A percentile compares a stretch with the other conserved stretches of the same genome.
Conservation (phyloP, 768 basidiomycete genomes). For the Leccinum truebloodii region DNA sequence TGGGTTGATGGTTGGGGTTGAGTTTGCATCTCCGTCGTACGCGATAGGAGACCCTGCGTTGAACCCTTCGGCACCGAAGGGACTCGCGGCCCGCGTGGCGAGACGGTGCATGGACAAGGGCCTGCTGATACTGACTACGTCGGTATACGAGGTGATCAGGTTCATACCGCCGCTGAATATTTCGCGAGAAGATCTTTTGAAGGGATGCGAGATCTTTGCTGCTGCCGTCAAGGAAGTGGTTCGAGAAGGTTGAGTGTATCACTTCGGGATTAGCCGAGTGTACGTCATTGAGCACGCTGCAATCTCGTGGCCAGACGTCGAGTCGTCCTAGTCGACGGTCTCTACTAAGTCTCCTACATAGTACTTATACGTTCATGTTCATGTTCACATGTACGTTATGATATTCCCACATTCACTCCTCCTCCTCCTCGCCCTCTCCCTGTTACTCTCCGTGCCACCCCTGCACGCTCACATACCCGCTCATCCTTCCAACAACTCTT, state of each 20-base stretch:
- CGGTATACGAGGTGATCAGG: slow-evolving; percentile 81
- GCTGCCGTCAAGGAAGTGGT: slow-evolving; percentile 74
- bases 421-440: slow-evolving; percentile 2
- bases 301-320: neutral
- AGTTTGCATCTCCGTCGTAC: slow-evolving; percentile 67
- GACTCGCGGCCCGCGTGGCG: slow-evolving; percentile 69
- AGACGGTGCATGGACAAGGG: slow-evolving; percentile 85
- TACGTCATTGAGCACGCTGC: slow-evolving; percentile 9
- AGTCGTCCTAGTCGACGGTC: slow-evolving; percentile 12
- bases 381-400: slow-evolving; percentile 4
- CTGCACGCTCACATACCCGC: slow-evolving; percentile 69
- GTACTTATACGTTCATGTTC: neutral
- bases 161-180: slow-evolving; percentile 95
- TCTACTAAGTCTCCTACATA: no score
- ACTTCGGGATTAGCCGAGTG: slow-evolving; percentile 13
- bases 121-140: slow-evolving; percentile 86
- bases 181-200: slow-evolving; percentile 68
- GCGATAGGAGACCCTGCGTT: slow-evolving; percentile 50
- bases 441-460: slow-evolving; percentile 7
- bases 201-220: slow-evolving; percentile 64
- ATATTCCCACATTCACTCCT: neutral
- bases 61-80: slow-evolving; percentile 41
- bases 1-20: slow-evolving; percentile 88
- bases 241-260: slow-evolving; percentile 33
- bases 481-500: slow-evolving; percentile 64